Evolutionary conservation across 129 eudicot species (phyloP).

Genomic region (Heracleum sosnowskyi): DNA sequence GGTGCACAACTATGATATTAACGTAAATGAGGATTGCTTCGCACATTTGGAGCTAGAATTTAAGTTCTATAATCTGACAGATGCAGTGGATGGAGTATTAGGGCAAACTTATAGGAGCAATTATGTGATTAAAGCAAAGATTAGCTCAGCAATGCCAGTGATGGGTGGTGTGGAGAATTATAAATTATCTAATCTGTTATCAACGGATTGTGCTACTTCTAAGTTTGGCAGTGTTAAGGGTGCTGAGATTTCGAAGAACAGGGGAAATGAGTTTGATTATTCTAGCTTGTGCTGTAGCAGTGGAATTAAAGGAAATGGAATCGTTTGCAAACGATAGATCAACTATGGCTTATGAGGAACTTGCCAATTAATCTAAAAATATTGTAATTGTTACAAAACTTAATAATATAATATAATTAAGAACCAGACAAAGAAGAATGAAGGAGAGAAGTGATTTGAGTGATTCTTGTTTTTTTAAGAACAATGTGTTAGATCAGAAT

Average conservation of each 20-base stretch:
- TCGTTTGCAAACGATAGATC: slow-evolving; percentile 15
- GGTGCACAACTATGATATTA: slow-evolving; percentile 32
- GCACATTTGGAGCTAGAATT: slow-evolving; percentile 41
- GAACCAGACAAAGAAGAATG: no score
- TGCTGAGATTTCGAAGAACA: background rate
- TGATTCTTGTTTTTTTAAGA: no score
- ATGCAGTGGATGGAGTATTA: slow-evolving; percentile 29
- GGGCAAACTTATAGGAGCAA: slow-evolving; percentile 42
- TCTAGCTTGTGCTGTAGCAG: slow-evolving; percentile 10
- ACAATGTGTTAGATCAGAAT: no score
- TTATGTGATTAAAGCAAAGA: slow-evolving; percentile 29
- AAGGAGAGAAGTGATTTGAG: no score
- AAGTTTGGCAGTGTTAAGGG: slow-evolving; percentile 12
- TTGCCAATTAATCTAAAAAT: background rate
- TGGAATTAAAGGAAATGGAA: slow-evolving; percentile 16
- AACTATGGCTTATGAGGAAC: background rate
- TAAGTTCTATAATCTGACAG: slow-evolving; percentile 28
- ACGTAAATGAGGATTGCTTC: slow-evolving; percentile 28
- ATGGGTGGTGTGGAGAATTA: slow-evolving; percentile 28
- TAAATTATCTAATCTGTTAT: slow-evolving; percentile 21
- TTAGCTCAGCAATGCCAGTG: slow-evolving; percentile 32
- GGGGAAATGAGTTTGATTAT: background rate
- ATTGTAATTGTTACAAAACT: no score
- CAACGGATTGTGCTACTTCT: slow-evolving; percentile 30
- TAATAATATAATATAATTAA: no score